phyloP scores from a whole-genome alignment of 768 basidiomycete genomes.

The Phanerochaete sordida region DNA sequence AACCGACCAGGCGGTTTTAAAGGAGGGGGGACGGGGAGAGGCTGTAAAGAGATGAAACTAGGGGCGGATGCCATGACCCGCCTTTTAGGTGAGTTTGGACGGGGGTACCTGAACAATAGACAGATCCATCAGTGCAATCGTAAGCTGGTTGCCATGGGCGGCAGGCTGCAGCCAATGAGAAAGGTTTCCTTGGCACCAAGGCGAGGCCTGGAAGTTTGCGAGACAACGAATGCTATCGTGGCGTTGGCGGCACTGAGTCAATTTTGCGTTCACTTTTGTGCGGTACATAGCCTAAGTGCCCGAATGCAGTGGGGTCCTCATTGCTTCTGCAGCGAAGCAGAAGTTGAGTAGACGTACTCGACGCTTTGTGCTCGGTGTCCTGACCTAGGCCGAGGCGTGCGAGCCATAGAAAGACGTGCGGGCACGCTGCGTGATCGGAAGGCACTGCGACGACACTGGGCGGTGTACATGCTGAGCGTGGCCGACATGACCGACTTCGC shows the following conservation, averaged over 20 bases:
- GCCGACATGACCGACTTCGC: not conserved
- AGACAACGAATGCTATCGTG: not conserved
- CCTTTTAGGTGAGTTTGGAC: not conserved
- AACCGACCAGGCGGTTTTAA: slow-evolving; percentile 21
- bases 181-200: not conserved
- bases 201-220: not conserved
- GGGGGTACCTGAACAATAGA: slow-evolving; percentile 12
- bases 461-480: not conserved
- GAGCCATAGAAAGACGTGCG: too few relatives aligned
- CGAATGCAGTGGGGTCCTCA: too few relatives aligned
- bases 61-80: not conserved
- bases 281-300: too few relatives aligned
- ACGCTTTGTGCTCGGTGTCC: too few relatives aligned
- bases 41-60: slow-evolving; percentile 4
- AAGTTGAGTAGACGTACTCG: too few relatives aligned
- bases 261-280: too few relatives aligned
- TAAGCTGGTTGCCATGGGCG: not conserved
- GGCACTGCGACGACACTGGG: not conserved
- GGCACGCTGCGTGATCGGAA: too few relatives aligned
- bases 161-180: not conserved
- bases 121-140: slow-evolving; percentile 5
- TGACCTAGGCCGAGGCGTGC: too few relatives aligned
- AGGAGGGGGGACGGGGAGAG: slow-evolving; percentile 4
- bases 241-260: too few relatives aligned
- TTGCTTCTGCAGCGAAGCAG: too few relatives aligned